Base-by-base conservation (phyloP, 352 stramenopile genomes). In the Plasmopara halstedii region DNA sequence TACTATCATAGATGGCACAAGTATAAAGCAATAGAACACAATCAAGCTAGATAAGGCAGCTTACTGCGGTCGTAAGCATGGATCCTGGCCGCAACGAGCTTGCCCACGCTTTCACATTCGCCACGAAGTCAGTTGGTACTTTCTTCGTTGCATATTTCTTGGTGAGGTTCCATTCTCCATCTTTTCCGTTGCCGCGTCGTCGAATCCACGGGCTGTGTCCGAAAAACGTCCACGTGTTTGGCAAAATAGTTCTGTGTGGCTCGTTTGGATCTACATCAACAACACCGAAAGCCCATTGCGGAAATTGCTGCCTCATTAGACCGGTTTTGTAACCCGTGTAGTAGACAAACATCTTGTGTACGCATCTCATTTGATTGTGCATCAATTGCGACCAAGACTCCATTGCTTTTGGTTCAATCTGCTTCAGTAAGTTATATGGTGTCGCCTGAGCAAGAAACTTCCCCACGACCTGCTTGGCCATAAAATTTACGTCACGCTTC, bases 271-370 rank as follows among this genome's bases (percentile, higher is more conserved):
- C 74, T n/a, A 91, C 53, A 26, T 67, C 46, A 22, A 91, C 57
- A 21, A 83, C 34, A 1, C 80, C 80, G 20, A 88, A 91, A 21
- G 80, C 64, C 80, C 80, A 91, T 44, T 83, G 61, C 13, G 72
- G 57, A 15, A 67, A 82, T 31, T 78, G 47, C 23, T 56, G 48
- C 13, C 80, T 76, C 76, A 88, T 88, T 15, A 52, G 40, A 2
- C 74, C 73, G 0, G 80, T 91, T 58, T 82, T 83, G 67, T 91
- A 91, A 21, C 64, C 80, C 23, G 76, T 88, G 52, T 91, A 91
- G 44, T 87, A 83, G 20, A 91, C 80, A 21, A 91, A 83, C 9
- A 91, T 17, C 41, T 85, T 85, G 54, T 86, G 55, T 50, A 91
- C 75, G 43, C 68, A 79, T 35, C 67, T 82, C 64, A 80, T 83